These are phyloP conservation scores for Apiospora malaysiana DNA, from an alignment of 2,329 filamentous ascomycete species.

Conservation along the genomic window DNA sequence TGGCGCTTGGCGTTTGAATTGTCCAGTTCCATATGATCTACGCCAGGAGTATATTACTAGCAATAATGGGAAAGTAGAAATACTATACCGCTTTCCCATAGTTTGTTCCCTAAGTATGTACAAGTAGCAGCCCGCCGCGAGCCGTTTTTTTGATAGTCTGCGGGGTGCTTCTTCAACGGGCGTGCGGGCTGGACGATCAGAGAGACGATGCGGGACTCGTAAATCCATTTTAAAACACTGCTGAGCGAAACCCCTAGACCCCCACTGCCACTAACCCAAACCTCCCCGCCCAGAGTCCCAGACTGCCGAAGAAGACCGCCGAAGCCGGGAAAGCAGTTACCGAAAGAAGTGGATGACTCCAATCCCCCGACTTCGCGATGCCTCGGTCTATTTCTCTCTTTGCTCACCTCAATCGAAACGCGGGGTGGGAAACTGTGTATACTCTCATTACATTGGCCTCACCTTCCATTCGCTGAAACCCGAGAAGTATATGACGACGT, in stretches of 20 bases:
- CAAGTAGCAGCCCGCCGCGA: background rate
- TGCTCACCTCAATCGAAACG: background rate
- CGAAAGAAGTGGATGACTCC: background rate
- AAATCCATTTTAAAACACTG: background rate
- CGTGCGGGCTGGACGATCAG: background rate
- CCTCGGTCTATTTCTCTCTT: background rate
- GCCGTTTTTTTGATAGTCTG: conserved; percentile 11
- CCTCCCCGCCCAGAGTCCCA: background rate
- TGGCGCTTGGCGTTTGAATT: background rate
- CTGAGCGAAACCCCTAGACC: background rate
- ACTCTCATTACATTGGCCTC: background rate
- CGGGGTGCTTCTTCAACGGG: background rate
- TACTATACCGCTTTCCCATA: background rate
- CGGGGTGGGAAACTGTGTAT: background rate
- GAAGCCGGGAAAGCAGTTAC: background rate
- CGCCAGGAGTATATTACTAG: background rate
- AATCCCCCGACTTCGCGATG: conserved; percentile 3
- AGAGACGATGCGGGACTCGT: conserved; percentile 1
- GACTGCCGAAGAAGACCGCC: background rate
- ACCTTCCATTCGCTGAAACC: background rate
- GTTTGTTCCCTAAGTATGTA: background rate
- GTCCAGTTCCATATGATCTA: background rate
- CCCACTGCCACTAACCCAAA: conserved; percentile 10
- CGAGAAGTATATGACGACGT: background rate
- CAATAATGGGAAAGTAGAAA: conserved; percentile 5